Percentiles rank a stretch among this genome's conserved stretches.
phyloP scores from a whole-genome alignment of 306 rosid genomes.

The Glycine tomentella region DNA sequence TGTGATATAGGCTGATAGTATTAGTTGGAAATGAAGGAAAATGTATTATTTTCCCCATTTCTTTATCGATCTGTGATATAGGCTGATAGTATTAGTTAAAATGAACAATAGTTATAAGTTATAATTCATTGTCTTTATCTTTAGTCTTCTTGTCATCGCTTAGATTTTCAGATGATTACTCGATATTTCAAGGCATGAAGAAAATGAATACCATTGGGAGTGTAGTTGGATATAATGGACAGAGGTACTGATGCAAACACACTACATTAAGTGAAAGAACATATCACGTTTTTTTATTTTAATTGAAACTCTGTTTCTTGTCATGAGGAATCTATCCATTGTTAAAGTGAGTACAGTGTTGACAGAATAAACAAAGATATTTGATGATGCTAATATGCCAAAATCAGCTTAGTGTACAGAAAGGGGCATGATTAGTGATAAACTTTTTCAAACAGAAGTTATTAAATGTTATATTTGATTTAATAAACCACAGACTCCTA shows the following conservation, averaged over 20 bases:
- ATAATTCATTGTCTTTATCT: slow-evolving; percentile 13
- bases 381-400: background rate
- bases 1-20: no score
- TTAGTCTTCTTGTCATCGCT: background rate
- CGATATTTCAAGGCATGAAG: no score
- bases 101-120: background rate
- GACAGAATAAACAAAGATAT: slow-evolving; percentile 6
- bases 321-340: background rate
- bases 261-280: no score
- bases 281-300: background rate
- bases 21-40: no score
- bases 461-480: no score
- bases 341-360: background rate
- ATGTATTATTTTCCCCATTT: no score
- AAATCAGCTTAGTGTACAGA: background rate
- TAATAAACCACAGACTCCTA: no score
- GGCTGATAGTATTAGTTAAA: slow-evolving; percentile 11
- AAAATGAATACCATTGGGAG: no score
- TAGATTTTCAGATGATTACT: background rate
- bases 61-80: no score
- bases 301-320: background rate
- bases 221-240: no score
- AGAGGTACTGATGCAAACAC: no score
- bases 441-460: background rate
- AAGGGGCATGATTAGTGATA: background rate